Base-by-base conservation (phyloP, 352 stramenopile species). In the Phytophthora rubi region DNA sequence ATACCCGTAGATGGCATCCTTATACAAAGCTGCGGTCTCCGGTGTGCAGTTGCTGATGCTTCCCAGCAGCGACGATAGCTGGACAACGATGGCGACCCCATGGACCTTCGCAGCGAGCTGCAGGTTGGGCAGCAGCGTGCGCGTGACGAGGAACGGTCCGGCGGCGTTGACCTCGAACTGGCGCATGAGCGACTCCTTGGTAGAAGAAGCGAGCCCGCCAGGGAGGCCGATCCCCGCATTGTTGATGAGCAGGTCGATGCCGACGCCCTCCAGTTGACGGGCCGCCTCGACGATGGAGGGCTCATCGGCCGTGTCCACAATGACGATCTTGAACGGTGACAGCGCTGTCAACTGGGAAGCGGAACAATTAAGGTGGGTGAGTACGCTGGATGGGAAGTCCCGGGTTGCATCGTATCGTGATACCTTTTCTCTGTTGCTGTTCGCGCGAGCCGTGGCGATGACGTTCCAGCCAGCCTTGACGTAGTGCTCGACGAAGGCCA, bases 221-320 rank as follows among this genome's bases (percentile, higher is more conserved):
- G 67, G 59, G 21, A 68, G 48, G 37, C 81, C 64, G 9, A 85
- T 81, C 23, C 77, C 77, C 1, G 81, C 81, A 49, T 89, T 90
- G 74, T 91, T 87, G 53, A 89, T 70, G 10, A 90, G 70, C 53
- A 89, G 42, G 37, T 90, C 80, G 56, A 91, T 77, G 3, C 70
- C 30, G 9, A 79, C 74, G 26, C 73, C 68, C n/a, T 83, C 68
- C 0, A 88, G 64, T 30, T 76, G 62, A 49, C 71, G 70, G 23
- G 75, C 77, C 2, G 75, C 73, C 10, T 68, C 42, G 2, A 69
- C 5, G 6, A 86, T 79, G 4, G 72, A 80, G 7, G 53, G 23
- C 53, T 88, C 81, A 58, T 85, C 70, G 10, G 42, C 62, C 15
- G 71, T 74, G 56, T 91, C 80, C 12, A 88, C 67, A 12, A 62